These are phyloP conservation scores for Graphilbum ipis-grandicollis DNA, from an alignment of 2,329 filamentous ascomycete genomes.

Conservation along the genomic window DNA sequence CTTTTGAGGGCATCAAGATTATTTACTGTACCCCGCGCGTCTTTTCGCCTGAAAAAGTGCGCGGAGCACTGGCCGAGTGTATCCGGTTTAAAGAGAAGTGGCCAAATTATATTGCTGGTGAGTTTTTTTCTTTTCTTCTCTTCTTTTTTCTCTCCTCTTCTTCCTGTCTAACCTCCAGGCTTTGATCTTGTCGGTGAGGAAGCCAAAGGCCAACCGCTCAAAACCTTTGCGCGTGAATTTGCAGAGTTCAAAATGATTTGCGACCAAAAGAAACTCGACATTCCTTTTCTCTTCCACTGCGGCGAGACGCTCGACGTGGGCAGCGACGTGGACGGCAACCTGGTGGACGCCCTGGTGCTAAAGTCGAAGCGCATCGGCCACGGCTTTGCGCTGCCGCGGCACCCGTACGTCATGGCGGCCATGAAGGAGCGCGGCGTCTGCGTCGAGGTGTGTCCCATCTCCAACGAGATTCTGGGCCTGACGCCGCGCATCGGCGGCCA, in stretches of 20 bases:
- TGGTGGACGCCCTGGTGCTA: slow-evolving; percentile 50
- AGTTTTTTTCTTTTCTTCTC: slow-evolving; percentile 11
- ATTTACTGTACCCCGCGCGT: slow-evolving; percentile 55
- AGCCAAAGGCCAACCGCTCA: slow-evolving; percentile 38
- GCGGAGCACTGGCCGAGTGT: slow-evolving; percentile 40
- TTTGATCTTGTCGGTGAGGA: slow-evolving; percentile 59
- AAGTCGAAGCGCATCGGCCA: slow-evolving; percentile 56
- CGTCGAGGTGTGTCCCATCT: slow-evolving; percentile 62
- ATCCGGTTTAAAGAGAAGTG: slow-evolving; percentile 39
- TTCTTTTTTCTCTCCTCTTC: not conserved
- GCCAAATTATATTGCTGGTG: slow-evolving; percentile 45
- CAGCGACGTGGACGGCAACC: slow-evolving; percentile 45
- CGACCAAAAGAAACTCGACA: slow-evolving; percentile 26
- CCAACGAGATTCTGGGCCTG: slow-evolving; percentile 57
- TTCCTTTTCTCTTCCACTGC: slow-evolving; percentile 62
- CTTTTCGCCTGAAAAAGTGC: slow-evolving; percentile 30
- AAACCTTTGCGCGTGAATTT: slow-evolving; percentile 35
- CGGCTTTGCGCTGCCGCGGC: slow-evolving; percentile 51
- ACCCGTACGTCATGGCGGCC: slow-evolving; percentile 46
- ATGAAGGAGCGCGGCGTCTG: slow-evolving; percentile 49
- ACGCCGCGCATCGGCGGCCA: slow-evolving; percentile 49
- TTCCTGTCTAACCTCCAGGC: slow-evolving; percentile 21
- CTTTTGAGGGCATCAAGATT: slow-evolving; percentile 49
- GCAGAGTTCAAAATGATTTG: slow-evolving; percentile 38
- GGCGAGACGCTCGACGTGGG: slow-evolving; percentile 57